Base-by-base conservation (phyloP, 2,329 filamentous ascomycete genomes). In the Exophiala viscosa region DNA sequence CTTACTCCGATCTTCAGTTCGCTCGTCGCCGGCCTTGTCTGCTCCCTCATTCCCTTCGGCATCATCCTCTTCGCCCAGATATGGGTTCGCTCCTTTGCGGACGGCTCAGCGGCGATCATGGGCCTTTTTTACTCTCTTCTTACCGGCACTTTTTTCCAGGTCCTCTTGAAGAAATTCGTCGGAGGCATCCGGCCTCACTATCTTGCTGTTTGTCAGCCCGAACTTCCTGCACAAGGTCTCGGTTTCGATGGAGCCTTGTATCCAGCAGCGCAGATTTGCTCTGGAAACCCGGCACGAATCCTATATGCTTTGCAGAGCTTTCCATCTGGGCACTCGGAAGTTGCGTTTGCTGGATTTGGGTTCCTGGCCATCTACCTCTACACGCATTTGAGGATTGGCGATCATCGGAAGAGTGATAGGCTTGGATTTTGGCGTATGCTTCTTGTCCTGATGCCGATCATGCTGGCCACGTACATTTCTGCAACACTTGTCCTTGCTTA, bases 241-340 rank as follows among this genome's bases (percentile, higher is more conserved):
- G 59, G 59, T 6, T 59, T 53, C 57, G 62, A 68, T 31, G 65
- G 46, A 59, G 68, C 70, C 3, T 75, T 87, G 1, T 83, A 87
- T 34, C 82, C 79, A 13, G 80, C 85, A 45, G 77, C 81, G 31
- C 44, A 60, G 28, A 80, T 91, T 2, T 95, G 89, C 73, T 91
- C 87, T 9, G 79, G 90, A 63, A 69, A 84, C 62, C 80, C 82
- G 55, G 85, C 88, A 66, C 75, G 76, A 1, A 77, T 95, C 3
- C 86, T 93, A 58, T 89, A 95, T 62, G 89, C 88, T 13, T 92
- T 88, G 85, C 82, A 89, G 38, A 88, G 84, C 17, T 95, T 93
- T 62, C 89, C 89, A 1, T 87, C 83, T 1, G 89, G 89, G 1
- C 89, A 95, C 69, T 85, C 82, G 10, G 88, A 84, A 54, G 91